These are phyloP conservation scores for Zymoseptoria ardabiliae DNA, from an alignment of 2,329 filamentous ascomycete genomes.

Conservation along the genomic window DNA sequence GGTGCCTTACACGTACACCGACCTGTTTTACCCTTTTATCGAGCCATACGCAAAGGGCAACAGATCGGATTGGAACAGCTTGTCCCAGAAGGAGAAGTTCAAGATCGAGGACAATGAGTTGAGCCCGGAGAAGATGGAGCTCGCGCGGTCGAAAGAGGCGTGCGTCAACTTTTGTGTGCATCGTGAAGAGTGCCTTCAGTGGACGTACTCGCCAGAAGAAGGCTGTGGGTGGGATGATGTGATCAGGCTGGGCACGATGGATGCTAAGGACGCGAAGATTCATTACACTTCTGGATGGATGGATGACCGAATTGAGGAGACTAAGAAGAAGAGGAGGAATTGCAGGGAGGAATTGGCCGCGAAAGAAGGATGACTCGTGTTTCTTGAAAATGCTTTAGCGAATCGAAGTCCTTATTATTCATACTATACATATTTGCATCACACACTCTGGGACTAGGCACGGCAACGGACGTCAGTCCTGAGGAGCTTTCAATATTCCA, in stretches of 20 bases:
- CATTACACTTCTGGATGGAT: not conserved
- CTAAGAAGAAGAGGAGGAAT: not conserved
- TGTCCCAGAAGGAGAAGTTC: constrained; percentile 24
- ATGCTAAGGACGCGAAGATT: not conserved
- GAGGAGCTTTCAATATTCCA: too few relatives aligned
- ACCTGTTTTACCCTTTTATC: constrained; percentile 29
- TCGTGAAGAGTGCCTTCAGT: not conserved
- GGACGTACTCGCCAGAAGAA: not conserved
- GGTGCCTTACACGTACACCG: constrained; percentile 27
- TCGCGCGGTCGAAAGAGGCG: not conserved
- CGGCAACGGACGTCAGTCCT: not conserved
- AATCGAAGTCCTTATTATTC: not conserved
- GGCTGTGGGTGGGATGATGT: not conserved
- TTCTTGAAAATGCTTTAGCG: not conserved
- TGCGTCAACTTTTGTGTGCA: not conserved
- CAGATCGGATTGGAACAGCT: constrained; percentile 29
- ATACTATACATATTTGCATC: not conserved
- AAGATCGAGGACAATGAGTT: not conserved
- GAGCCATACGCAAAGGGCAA: constrained; percentile 26
- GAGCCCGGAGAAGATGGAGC: not conserved
- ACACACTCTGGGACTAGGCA: not conserved
- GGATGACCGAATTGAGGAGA: not conserved
- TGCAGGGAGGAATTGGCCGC: not conserved
- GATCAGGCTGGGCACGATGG: not conserved
- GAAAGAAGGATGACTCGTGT: not conserved